Evolutionary conservation across 73 alveolate species (phyloP), one percentile per base, ranked within the genome.

Genomic region (Paraurostyla sp.): DNA sequence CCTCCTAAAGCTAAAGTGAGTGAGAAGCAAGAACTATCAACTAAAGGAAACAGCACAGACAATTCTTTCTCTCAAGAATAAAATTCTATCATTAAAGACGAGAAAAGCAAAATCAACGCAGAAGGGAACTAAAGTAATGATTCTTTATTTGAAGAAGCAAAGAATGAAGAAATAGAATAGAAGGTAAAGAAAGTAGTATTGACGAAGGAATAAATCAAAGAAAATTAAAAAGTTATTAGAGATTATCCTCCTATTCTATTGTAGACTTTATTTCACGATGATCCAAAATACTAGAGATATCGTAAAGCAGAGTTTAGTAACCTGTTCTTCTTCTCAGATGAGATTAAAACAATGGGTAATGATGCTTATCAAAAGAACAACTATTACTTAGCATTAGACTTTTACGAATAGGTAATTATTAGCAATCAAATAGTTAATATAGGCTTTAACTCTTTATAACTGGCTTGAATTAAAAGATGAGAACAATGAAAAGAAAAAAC

Each of bases 271-370:
- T 69, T 69, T 40, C 84, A 69, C 40, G 84, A 69, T 69, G 22
- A 69, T 43, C 62, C 84, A 33, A 69, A 69, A 42, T 69, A 22
- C 40, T n/a, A 15, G 23, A 69, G 16, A 22, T 69, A 69, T 40
- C 29, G 84, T 11, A 41, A 69, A 42, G 84, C 58, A 7, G 84
- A 69, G 23, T 69, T 69, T 42, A 22, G 54, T 13, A 69, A 69
- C n/a, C n/a, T 69, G 4, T 69, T 69, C 40, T 69, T 69, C 38
- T 38, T 69, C 42, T 41, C 84, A 7, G 84, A 69, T 69, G 84
- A 69, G 22, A 69, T 69, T 25, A 69, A 69, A 36, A 69, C 65
- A 2, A 69, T 41, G 62, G 84, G 84, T 38, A 69, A 69, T 42
- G 84, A 69, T 69, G 35, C 65, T 13, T 69, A 69, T 69, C 16